phyloP scores from a whole-genome alignment of 2,329 filamentous ascomycete species.

The Botryotinia calthae region DNA sequence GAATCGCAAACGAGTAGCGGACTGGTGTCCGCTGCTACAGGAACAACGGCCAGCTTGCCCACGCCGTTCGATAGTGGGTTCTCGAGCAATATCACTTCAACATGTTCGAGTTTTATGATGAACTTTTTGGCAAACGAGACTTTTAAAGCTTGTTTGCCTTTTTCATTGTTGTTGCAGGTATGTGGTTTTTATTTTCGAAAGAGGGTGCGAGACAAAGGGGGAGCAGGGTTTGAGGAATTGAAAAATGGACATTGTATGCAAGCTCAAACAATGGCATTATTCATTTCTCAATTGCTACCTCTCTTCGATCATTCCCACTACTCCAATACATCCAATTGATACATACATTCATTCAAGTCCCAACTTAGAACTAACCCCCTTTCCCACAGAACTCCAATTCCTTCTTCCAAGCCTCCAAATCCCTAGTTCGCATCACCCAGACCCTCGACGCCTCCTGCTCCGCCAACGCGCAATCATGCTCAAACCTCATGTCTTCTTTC shows the following conservation, averaged over 20 bases:
- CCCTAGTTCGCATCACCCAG: slow-evolving; percentile 68
- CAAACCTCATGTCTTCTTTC: slow-evolving; percentile 59
- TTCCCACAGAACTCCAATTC: slow-evolving; percentile 66
- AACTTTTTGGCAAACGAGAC: slow-evolving; percentile 34
- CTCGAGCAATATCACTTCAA: slow-evolving; percentile 57
- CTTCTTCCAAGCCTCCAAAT: slow-evolving; percentile 78
- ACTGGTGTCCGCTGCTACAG: slow-evolving; percentile 26
- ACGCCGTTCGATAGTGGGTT: slow-evolving; percentile 66
- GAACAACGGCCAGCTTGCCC: slow-evolving; percentile 49
- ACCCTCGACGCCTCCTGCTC: slow-evolving; percentile 77
- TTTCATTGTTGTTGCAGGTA: slow-evolving; percentile 81
- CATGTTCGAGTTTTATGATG: slow-evolving; percentile 35
- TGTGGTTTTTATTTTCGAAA: background rate
- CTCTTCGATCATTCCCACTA: background rate
- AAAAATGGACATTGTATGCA: background rate
- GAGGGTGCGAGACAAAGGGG: background rate
- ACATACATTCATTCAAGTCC: slow-evolving; percentile 53
- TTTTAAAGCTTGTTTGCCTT: slow-evolving; percentile 64
- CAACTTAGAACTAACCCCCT: background rate
- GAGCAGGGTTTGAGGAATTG: background rate
- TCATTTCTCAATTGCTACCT: background rate
- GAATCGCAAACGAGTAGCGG: slow-evolving; percentile 25
- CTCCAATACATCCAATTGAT: background rate
- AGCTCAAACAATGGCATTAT: background rate
- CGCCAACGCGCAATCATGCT: slow-evolving; percentile 65